A percentile compares a stretch with the other conserved stretches of the same genome.
These are phyloP conservation scores for Pascua guehoae DNA, from an alignment of 1,284 basidiomycete species.

Conservation along the genomic window DNA sequence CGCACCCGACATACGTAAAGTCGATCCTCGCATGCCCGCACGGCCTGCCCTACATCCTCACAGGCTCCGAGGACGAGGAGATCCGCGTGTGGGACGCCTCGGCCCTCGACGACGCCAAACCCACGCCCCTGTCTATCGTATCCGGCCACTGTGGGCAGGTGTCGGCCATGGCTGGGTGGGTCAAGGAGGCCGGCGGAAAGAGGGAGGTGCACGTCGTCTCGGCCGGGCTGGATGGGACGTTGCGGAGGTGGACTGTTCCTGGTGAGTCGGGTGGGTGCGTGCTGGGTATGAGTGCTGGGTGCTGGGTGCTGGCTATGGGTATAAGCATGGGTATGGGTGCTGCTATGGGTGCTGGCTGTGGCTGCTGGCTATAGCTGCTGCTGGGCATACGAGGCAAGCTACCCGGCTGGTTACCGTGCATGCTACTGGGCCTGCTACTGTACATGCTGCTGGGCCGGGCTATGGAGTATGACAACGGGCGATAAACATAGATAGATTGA, in stretches of 20 bases:
- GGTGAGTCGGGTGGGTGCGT: constrained; percentile 53
- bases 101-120: constrained; percentile 9
- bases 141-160: constrained; percentile 87
- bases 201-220: constrained; percentile 62
- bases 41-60: constrained; percentile 58
- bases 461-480: no score
- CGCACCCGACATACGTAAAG: constrained; percentile 65
- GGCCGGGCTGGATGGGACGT: constrained; percentile 75
- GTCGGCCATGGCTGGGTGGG: constrained; percentile 67
- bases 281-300: neutral
- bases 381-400: no score
- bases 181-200: constrained; percentile 53
- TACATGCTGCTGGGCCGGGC: no score
- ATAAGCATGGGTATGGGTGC: no score
- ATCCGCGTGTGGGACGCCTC: constrained; percentile 62
- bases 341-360: no score
- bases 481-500: no score
- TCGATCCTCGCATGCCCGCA: constrained; percentile 65
- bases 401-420: no score
- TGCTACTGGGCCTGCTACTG: no score
- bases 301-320: no score
- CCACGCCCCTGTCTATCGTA: constrained; percentile 55
- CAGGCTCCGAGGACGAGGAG: constrained; percentile 70
- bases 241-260: constrained; percentile 72
- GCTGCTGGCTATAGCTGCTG: no score